Percentiles rank a stretch among this genome's conserved stretches.
Evolutionary conservation across 177 flowering plant genomes (phyloP).

Genomic region (Tripterygium wilfordii): DNA sequence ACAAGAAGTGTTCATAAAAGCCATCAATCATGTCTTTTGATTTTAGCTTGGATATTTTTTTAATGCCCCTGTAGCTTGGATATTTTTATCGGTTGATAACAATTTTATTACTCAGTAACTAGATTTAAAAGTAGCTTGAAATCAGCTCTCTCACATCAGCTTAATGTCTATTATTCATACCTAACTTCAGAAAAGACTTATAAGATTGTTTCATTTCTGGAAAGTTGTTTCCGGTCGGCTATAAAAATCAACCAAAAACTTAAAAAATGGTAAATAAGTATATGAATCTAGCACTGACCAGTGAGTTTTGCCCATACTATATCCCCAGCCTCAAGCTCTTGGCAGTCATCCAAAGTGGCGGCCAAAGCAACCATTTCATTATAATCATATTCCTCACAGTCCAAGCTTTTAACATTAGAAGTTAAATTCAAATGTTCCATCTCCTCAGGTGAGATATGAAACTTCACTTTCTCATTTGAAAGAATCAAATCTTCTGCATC

Average conservation of each 20-base stretch:
- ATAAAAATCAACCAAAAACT: not conserved
- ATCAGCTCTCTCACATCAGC: no score
- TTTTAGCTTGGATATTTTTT: no score
- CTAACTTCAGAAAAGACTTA: no score
- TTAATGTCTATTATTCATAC: no score
- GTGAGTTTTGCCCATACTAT: slow-evolving; percentile 95
- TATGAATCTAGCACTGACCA: slow-evolving; percentile 36
- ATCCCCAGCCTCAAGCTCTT: slow-evolving; percentile 81
- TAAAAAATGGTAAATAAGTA: not conserved
- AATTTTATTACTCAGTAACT: no score
- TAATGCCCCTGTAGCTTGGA: no score
- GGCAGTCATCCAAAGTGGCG: slow-evolving; percentile 72
- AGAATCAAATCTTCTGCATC: slow-evolving; percentile 58
- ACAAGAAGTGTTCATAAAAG: no score
- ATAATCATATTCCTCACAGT: slow-evolving; percentile 46
- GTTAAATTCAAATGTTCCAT: slow-evolving; percentile 51
- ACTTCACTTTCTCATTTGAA: slow-evolving; percentile 59
- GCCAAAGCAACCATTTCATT: slow-evolving; percentile 84
- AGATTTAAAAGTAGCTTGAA: no score
- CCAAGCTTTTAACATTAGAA: slow-evolving; percentile 17
- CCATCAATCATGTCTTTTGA: no score
- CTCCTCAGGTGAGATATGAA: slow-evolving; percentile 59
- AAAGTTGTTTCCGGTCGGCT: no score
- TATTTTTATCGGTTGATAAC: no score
- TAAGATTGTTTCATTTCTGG: no score